Conservation (phyloP, 306 rosid genomes). For the Acacia crassicarpa region DNA sequence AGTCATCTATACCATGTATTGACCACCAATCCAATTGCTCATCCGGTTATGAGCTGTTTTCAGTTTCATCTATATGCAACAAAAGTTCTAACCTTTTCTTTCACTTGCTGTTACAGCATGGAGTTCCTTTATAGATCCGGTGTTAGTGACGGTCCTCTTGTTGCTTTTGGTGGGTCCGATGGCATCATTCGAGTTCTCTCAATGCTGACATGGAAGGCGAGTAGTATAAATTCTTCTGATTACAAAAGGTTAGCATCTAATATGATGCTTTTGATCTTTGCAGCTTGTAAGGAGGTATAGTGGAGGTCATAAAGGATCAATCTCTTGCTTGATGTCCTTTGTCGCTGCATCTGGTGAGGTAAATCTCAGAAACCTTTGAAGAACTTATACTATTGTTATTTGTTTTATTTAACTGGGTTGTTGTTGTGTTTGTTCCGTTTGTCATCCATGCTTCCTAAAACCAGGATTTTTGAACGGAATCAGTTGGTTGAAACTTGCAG, state of each 20-base stretch:
- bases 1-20: background rate
- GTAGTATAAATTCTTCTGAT: constrained; percentile 33
- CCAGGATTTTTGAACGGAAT: background rate
- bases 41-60: background rate
- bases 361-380: constrained; percentile 32
- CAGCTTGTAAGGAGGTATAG: constrained; percentile 92
- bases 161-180: constrained; percentile 98
- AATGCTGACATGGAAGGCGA: constrained; percentile 98
- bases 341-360: constrained; percentile 98
- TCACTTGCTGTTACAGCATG: constrained; percentile 68
- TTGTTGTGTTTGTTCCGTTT: background rate
- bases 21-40: background rate
- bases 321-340: constrained; percentile 93
- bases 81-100: constrained; percentile 24
- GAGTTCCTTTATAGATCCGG: constrained; percentile 91
- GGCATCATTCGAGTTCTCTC: constrained; percentile 98
- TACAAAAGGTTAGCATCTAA: constrained; percentile 27
- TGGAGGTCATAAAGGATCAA: constrained; percentile 95
- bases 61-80: constrained; percentile 26
- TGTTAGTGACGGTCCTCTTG: constrained; percentile 89
- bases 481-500: constrained; percentile 5
- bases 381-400: constrained; percentile 30
- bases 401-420: constrained; percentile 23
- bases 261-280: constrained; percentile 43
- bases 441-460: constrained; percentile 17